Evolutionary conservation across 148 eudicot genomes (phyloP).

Genomic region (Fagopyrum esculentum): DNA sequence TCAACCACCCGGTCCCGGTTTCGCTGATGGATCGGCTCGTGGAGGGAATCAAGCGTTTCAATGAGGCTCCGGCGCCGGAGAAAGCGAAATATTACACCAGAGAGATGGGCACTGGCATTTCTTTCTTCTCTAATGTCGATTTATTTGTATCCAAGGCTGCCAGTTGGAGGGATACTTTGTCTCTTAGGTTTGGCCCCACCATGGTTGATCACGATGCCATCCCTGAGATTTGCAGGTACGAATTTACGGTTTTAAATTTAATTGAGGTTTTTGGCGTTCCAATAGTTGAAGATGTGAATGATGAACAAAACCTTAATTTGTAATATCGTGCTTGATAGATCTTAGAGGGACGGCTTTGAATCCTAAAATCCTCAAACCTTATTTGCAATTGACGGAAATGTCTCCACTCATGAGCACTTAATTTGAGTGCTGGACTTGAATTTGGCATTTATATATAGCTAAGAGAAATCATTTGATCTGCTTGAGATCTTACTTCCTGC

Average conservation of each 20-base stretch:
- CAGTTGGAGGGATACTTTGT: slow-evolving; percentile 66
- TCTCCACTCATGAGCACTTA: background rate
- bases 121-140: slow-evolving; percentile 48
- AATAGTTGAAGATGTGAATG: background rate
- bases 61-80: slow-evolving; percentile 34
- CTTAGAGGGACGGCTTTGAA: too few species aligned
- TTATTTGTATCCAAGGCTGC: slow-evolving; percentile 54
- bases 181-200: slow-evolving; percentile 27
- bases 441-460: background rate
- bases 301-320: too few species aligned
- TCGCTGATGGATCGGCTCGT: slow-evolving; percentile 22
- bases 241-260: background rate
- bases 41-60: slow-evolving; percentile 26
- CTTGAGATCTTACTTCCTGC: background rate
- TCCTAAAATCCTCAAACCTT: too few species aligned
- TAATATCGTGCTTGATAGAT: too few species aligned
- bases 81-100: slow-evolving; percentile 30
- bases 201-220: slow-evolving; percentile 17
- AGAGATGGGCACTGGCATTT: slow-evolving; percentile 20
- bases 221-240: slow-evolving; percentile 28
- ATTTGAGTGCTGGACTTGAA: background rate
- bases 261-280: background rate
- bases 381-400: background rate
- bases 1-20: slow-evolving; percentile 42
- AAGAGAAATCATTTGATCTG: background rate